Percentiles rank a stretch among this genome's conserved stretches.
Evolutionary conservation across 176 grass and related monocot genomes (phyloP).

Genomic region (Alloteropsis semialata): DNA sequence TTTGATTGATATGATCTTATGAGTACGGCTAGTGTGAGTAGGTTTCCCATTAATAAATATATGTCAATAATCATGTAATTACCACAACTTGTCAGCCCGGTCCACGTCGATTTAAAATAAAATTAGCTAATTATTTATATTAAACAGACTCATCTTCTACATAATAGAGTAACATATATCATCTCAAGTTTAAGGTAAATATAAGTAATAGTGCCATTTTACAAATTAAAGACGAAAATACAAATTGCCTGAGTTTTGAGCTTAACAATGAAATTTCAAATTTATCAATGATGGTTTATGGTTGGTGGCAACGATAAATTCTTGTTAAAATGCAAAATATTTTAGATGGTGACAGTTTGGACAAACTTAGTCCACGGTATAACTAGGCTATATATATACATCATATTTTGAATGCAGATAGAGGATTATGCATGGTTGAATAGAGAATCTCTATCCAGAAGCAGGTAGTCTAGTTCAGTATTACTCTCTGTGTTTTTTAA

Average conservation of each 20-base stretch:
- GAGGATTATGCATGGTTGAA: not conserved
- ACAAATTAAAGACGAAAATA: not conserved
- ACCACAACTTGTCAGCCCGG: not conserved
- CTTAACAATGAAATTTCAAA: not conserved
- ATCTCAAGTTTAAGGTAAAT: not conserved
- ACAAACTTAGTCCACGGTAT: not conserved
- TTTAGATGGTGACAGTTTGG: not conserved
- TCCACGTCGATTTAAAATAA: not conserved
- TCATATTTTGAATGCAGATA: not conserved
- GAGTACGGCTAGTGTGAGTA: not conserved
- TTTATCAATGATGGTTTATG: not conserved
- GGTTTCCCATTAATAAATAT: not conserved
- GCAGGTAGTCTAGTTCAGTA: not conserved
- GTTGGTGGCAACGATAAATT: not conserved
- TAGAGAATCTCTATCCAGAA: constrained; percentile 1
- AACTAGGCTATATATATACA: not conserved
- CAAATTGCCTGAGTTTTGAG: not conserved
- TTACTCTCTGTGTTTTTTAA: no score
- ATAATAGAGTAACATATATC: not conserved
- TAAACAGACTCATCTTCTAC: not conserved
- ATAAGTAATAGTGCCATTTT: not conserved
- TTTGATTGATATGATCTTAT: not conserved
- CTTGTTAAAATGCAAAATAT: not conserved
- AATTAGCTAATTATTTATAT: not conserved
- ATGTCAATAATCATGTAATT: not conserved